Evolutionary conservation across 495 filamentous ascomycete genomes (phyloP).

Genomic region (Lasiosphaeris hirsuta): DNA sequence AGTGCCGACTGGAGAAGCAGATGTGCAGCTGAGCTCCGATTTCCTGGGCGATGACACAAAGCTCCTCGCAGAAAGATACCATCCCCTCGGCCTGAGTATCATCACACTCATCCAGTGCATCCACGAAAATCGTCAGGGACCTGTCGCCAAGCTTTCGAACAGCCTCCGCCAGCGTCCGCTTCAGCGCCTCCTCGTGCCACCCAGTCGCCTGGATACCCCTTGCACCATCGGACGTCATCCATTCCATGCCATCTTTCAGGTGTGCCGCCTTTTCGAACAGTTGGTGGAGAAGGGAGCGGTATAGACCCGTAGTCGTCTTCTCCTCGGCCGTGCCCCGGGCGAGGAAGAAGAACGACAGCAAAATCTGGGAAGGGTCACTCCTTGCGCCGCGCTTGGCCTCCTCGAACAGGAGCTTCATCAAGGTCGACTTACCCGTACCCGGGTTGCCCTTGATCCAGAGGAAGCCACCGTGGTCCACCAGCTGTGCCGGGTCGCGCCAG

Average conservation of each 20-base stretch:
- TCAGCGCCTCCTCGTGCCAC: slow-evolving; percentile 12
- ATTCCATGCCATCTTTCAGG: slow-evolving; percentile 9
- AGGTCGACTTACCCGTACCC: slow-evolving; percentile 52
- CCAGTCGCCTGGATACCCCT: slow-evolving; percentile 10
- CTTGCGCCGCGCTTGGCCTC: slow-evolving; percentile 14
- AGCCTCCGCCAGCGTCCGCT: slow-evolving; percentile 9
- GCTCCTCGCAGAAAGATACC: slow-evolving; percentile 32
- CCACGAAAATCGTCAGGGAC: slow-evolving; percentile 29
- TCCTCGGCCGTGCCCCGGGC: slow-evolving; percentile 44
- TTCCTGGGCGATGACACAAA: slow-evolving; percentile 20
- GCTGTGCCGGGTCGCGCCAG: slow-evolving; percentile 36
- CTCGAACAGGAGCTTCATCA: slow-evolving; percentile 46
- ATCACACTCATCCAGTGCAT: slow-evolving; percentile 42
- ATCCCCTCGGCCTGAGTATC: slow-evolving; percentile 30
- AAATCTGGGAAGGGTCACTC: slow-evolving; percentile 12
- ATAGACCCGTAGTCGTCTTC: slow-evolving; percentile 45
- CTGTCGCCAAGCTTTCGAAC: slow-evolving; percentile 6
- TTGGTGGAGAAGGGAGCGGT: slow-evolving; percentile 43
- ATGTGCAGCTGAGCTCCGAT: slow-evolving; percentile 18
- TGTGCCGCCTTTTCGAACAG: slow-evolving; percentile 9
- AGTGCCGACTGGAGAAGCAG: slow-evolving; percentile 52
- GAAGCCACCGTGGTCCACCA: slow-evolving; percentile 41
- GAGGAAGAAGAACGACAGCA: slow-evolving; percentile 52
- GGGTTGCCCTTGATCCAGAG: slow-evolving; percentile 55
- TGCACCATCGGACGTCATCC: slow-evolving; percentile 14